Evolutionary conservation across 139 green algal species (phyloP), one percentile per base, ranked within the genome.

Genomic region (Zygnema circumcarinatum): DNA sequence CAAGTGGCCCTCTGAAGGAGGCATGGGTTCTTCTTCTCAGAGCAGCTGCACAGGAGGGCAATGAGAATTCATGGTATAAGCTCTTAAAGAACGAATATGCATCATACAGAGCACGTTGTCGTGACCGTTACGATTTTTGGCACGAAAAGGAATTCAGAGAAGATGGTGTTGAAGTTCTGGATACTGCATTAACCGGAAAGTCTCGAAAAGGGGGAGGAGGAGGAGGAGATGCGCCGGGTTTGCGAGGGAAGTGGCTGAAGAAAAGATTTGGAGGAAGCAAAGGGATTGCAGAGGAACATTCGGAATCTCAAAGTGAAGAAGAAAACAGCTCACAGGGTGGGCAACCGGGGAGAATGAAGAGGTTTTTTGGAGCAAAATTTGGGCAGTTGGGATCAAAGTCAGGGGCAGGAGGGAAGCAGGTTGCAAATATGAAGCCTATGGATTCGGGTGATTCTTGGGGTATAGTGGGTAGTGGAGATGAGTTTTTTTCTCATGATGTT

Each of bases 1-100:
- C 75, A 54, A 83, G 33, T 54, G 75, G 75, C 7, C 38, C 38
- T 52, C 39, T 69, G 25, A 83, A 83, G 38, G 75, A 83, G 32
- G 3, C 75, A 42, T 83, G 75, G 75, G 33, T 25, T 31, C 31
- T 42, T 2, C 29, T 52, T 47, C 75, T 83, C 33, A 47, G 75
- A 54, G 3, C 32, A 31, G 75, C 75, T 38, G 75, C 75, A 41
- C 7, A 7, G 11, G 36, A 52, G 11, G 36, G 36, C 3, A 20
- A 25, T 16, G 35, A 20, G 7, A 69, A 42, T 42, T 35, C 75
- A 31, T 83, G 75, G 35, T 33, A 83, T 33, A 52, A 3, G 39
- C 31, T 32, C 2, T 22, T 83, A 52, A 2, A 33, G n/a, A 33
- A 52, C 3, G 75, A 83, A 25, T 83, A 83, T 52, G 32, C 75